A percentile compares a stretch with the other conserved stretches of the same genome.
phyloP scores from a whole-genome alignment of 2,329 filamentous ascomycete genomes.

The Hymenoscyphus albidus region DNA sequence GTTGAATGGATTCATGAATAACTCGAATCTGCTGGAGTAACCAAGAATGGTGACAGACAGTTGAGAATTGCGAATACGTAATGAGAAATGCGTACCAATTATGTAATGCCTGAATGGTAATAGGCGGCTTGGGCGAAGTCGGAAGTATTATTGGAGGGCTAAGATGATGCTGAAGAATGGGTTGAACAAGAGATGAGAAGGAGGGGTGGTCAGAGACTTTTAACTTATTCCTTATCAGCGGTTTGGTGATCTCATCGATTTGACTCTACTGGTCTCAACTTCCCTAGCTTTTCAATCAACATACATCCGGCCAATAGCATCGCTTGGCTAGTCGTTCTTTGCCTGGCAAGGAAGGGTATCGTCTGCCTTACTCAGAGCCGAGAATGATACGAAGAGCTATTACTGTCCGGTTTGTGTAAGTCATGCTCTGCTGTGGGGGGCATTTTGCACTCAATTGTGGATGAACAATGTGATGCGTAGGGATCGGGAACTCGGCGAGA shows the following conservation, averaged over 20 bases:
- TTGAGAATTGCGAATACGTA: too few species aligned
- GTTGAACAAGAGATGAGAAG: neutral
- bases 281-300: too few species aligned
- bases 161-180: neutral
- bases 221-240: neutral
- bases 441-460: neutral
- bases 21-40: too few species aligned
- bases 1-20: neutral
- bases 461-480: neutral
- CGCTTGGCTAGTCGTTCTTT: too few species aligned
- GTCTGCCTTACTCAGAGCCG: neutral
- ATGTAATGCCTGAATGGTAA: too few species aligned
- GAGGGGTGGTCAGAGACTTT: constrained; percentile 7
- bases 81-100: too few species aligned
- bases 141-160: neutral
- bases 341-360: too few species aligned
- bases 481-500: neutral
- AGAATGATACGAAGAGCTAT: constrained; percentile 2
- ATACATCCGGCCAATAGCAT: too few species aligned
- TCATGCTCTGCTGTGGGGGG: neutral
- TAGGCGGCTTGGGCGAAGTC: neutral
- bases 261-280: too few species aligned
- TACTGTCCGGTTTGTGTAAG: neutral
- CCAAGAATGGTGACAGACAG: too few species aligned
- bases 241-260: too few species aligned